These are phyloP conservation scores for Phytophthora citrophthora DNA, from an alignment of 352 stramenopile species.

Conservation along the genomic window DNA sequence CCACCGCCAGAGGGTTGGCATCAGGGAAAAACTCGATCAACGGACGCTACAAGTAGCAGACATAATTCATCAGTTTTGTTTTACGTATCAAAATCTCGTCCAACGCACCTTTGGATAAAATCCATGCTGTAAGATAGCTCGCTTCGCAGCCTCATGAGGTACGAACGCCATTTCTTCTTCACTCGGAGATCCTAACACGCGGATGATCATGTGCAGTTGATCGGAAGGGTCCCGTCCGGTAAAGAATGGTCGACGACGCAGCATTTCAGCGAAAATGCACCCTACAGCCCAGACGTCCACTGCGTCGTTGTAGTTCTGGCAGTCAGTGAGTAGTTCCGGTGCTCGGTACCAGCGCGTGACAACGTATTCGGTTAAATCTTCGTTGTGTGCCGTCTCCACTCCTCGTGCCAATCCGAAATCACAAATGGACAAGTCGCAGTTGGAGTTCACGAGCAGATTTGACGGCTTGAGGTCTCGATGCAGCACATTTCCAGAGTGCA, in stretches of 20 bases:
- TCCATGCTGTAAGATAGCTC: conserved; percentile 82
- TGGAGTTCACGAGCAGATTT: conserved; percentile 91
- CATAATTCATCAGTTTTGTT: neutral
- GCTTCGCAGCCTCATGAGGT: conserved; percentile 91
- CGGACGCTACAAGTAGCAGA: conserved; percentile 45
- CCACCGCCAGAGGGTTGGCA: conserved; percentile 78
- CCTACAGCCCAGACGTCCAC: conserved; percentile 97
- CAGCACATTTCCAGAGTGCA: conserved; percentile 97
- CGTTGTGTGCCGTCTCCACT: conserved; percentile 86
- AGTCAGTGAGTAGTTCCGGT: conserved; percentile 89
- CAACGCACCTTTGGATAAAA: conserved; percentile 80
- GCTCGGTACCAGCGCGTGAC: conserved; percentile 94
- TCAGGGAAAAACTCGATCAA: conserved; percentile 88
- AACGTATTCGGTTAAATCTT: conserved; percentile 91
- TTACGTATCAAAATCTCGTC: neutral
- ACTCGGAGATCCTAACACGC: conserved; percentile 93
- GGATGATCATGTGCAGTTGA: conserved; percentile 88
- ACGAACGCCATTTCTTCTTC: conserved; percentile 98
- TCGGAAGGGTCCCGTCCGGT: conserved; percentile 83
- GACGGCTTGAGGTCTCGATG: conserved; percentile 90
- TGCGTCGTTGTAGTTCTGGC: conserved; percentile 96
- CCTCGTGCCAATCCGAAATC: conserved; percentile 93
- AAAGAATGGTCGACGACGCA: conserved; percentile 94
- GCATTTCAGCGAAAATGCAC: conserved; percentile 99
- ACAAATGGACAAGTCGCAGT: conserved; percentile 91